Evolutionary conservation across 1,139 yeast genomes (phyloP).

Genomic region (Zygoascus hellenicus): DNA sequence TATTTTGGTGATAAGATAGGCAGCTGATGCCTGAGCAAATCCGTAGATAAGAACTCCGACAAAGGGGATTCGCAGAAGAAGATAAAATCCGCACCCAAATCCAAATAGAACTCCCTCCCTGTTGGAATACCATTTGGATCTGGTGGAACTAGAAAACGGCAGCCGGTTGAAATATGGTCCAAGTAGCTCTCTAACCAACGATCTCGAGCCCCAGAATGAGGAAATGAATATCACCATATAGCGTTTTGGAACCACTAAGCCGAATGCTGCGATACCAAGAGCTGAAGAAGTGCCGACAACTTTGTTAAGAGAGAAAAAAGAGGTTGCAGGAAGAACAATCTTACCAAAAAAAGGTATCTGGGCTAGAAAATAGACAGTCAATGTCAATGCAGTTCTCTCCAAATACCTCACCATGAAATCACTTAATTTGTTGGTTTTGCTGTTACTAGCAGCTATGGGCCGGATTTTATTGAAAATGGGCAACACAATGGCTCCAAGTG

Average conservation of each 20-base stretch:
- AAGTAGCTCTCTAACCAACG: slow-evolving; percentile 44
- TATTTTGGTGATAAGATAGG: slow-evolving; percentile 50
- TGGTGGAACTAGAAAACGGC: slow-evolving; percentile 43
- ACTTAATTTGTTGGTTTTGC: not conserved
- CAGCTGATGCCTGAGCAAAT: slow-evolving; percentile 51
- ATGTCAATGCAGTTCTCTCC: slow-evolving; percentile 25
- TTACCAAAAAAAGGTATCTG: slow-evolving; percentile 40
- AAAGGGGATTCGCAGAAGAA: slow-evolving; percentile 42
- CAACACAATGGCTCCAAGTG: not conserved
- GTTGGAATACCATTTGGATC: slow-evolving; percentile 47
- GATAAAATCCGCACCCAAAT: slow-evolving; percentile 48
- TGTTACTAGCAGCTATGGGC: not conserved
- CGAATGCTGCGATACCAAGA: slow-evolving; percentile 34
- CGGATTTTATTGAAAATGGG: not conserved
- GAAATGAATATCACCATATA: slow-evolving; percentile 38
- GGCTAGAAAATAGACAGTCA: slow-evolving; percentile 30
- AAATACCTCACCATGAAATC: slow-evolving; percentile 22
- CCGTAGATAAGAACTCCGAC: slow-evolving; percentile 48
- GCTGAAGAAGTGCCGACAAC: slow-evolving; percentile 47
- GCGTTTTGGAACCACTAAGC: slow-evolving; percentile 36
- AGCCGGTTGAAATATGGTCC: slow-evolving; percentile 48
- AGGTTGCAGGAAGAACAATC: slow-evolving; percentile 38
- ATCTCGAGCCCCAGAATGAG: slow-evolving; percentile 44
- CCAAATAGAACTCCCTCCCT: slow-evolving; percentile 57
- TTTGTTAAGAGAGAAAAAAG: slow-evolving; percentile 43